Conservation (phyloP, 164 flowering plant genomes). For the Liriodendron chinense region DNA sequence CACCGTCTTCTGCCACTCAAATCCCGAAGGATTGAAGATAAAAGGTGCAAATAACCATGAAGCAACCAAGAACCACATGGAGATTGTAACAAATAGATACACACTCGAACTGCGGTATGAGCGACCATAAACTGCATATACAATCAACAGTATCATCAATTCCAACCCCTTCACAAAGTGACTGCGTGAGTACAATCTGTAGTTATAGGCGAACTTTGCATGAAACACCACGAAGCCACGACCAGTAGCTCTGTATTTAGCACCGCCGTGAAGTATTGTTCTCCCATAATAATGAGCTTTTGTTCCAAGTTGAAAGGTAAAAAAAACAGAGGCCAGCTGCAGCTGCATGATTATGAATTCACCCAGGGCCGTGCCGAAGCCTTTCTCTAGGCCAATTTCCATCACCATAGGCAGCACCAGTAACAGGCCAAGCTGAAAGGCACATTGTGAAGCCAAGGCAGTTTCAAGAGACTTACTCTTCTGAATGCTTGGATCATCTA, state of each 20-base stretch:
- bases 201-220: constrained; percentile 88
- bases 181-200: constrained; percentile 87
- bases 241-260: constrained; percentile 91
- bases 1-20: constrained; percentile 98
- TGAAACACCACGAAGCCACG: constrained; percentile 97
- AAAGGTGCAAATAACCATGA: constrained; percentile 99
- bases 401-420: constrained; percentile 93
- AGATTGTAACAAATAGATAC: constrained; percentile 74
- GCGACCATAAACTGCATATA: constrained; percentile 70
- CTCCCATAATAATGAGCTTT: constrained; percentile 93
- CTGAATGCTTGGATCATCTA: constrained; percentile 47
- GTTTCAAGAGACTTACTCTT: constrained; percentile 72
- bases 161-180: constrained; percentile 97
- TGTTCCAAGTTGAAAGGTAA: constrained; percentile 96
- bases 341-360: constrained; percentile 93
- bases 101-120: constrained; percentile 73
- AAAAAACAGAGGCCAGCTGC: constrained; percentile 94
- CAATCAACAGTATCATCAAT: constrained; percentile 58
- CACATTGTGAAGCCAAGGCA: constrained; percentile 79
- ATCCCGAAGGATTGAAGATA: constrained; percentile 94
- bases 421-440: constrained; percentile 83
- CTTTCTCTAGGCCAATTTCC: constrained; percentile 95
- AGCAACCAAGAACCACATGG: constrained; percentile 93
- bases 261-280: constrained; percentile 95
- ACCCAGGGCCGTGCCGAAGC: constrained; percentile 84